Evolutionary conservation across 176 grass and related monocot genomes (phyloP).

Genomic region (Bromus sterilis): DNA sequence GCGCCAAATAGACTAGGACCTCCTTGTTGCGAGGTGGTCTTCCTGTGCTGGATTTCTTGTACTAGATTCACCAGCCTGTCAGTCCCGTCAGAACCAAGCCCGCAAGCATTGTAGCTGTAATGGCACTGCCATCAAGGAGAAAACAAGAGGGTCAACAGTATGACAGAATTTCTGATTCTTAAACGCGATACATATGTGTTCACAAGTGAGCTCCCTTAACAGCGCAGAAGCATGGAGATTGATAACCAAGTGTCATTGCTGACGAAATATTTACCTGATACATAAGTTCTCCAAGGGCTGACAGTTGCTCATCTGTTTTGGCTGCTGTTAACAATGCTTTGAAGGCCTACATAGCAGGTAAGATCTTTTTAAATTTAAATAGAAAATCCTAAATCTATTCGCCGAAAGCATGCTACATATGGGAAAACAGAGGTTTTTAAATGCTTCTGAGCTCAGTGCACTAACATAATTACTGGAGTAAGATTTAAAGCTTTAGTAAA

Average conservation of each 20-base stretch:
- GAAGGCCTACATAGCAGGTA: conserved; percentile 48
- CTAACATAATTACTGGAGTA: neutral
- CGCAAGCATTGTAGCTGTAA: conserved; percentile 90
- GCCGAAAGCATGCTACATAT: neutral
- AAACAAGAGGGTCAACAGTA: neutral
- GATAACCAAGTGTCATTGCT: neutral
- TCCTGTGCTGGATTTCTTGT: conserved; percentile 87
- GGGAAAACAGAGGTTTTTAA: neutral
- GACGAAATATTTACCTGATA: conserved; percentile 65
- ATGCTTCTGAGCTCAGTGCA: neutral
- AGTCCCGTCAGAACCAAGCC: conserved; percentile 80
- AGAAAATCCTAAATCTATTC: neutral
- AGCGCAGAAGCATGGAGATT: neutral
- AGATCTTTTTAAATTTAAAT: neutral
- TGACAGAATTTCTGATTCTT: neutral
- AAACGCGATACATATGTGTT: neutral
- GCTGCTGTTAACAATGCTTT: conserved; percentile 78
- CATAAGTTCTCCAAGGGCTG: conserved; percentile 86
- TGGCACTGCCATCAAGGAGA: conserved; percentile 64
- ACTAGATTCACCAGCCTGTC: conserved; percentile 88
- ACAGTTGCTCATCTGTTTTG: conserved; percentile 83
- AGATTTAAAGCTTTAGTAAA: neutral
- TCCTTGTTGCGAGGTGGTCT: conserved; percentile 24
- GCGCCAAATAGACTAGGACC: conserved; percentile 66
- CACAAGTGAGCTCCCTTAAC: neutral